Percentiles rank a stretch among this genome's conserved stretches.
phyloP scores from a whole-genome alignment of 768 basidiomycete genomes.

The Coprinellus micaceus region DNA sequence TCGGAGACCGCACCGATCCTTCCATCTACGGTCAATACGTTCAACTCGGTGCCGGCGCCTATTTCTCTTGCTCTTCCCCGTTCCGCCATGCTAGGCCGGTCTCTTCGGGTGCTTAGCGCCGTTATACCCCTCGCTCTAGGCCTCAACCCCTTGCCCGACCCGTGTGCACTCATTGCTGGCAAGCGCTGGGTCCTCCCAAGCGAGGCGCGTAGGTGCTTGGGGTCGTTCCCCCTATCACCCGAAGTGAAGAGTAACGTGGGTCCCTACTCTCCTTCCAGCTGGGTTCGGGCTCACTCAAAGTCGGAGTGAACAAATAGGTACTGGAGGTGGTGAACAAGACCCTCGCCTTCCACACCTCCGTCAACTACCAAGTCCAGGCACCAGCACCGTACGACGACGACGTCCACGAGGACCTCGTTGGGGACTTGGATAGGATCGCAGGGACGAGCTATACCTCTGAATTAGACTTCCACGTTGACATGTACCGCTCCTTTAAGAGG shows the following conservation, averaged over 20 bases:
- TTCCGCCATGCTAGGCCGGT: neutral
- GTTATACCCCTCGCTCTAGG: neutral
- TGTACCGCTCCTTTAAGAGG: slow-evolving; percentile 50
- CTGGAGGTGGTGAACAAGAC: slow-evolving; percentile 57
- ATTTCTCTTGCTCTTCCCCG: neutral
- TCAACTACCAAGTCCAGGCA: slow-evolving; percentile 56
- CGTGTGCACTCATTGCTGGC: slow-evolving; percentile 50
- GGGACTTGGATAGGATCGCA: slow-evolving; percentile 47
- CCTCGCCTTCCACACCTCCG: slow-evolving; percentile 57
- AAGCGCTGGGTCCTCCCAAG: slow-evolving; percentile 53
- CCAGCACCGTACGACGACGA: slow-evolving; percentile 49
- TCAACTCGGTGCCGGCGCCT: neutral
- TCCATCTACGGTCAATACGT: neutral
- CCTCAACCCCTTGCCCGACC: slow-evolving; percentile 27
- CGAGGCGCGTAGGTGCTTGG: slow-evolving; percentile 49
- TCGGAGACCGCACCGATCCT: too few relatives aligned
- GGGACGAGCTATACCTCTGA: slow-evolving; percentile 43
- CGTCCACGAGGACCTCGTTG: slow-evolving; percentile 54
- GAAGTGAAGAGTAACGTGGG: slow-evolving; percentile 49
- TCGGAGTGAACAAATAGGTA: slow-evolving; percentile 29
- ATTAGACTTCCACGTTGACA: slow-evolving; percentile 52
- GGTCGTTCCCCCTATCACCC: slow-evolving; percentile 45
- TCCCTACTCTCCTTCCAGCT: neutral
- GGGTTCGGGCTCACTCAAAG: neutral
- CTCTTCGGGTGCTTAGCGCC: neutral